Percentiles rank a stretch among this genome's conserved stretches.
Evolutionary conservation across 2,329 filamentous ascomycete genomes (phyloP).

Genomic region (Aschersonia sp.): DNA sequence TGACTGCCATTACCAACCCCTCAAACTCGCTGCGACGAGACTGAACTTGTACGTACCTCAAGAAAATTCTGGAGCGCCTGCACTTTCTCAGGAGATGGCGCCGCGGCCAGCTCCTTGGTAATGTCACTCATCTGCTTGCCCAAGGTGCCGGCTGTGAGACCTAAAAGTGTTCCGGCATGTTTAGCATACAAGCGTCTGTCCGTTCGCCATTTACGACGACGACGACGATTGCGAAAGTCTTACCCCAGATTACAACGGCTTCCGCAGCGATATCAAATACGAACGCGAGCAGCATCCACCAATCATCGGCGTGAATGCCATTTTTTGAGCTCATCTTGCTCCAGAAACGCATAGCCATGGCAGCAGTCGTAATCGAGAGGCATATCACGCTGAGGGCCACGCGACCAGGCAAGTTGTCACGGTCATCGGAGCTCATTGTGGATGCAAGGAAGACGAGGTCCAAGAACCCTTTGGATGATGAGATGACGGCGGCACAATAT

Average conservation of each 20-base stretch:
- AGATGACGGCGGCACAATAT: too few relatives aligned
- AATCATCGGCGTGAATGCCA: neutral
- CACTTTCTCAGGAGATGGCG: neutral
- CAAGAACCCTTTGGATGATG: too few relatives aligned
- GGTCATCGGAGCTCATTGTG: too few relatives aligned
- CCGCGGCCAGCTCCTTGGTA: neutral
- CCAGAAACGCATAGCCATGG: neutral
- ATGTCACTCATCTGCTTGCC: neutral
- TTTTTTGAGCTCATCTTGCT: neutral
- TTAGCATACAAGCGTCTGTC: too few relatives aligned
- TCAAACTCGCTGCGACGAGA: too few relatives aligned
- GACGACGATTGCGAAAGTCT: too few relatives aligned
- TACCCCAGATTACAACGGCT: neutral
- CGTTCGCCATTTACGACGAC: too few relatives aligned
- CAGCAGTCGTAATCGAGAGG: neutral
- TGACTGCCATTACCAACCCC: neutral
- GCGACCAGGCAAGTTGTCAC: too few relatives aligned
- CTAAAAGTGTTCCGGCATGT: neutral
- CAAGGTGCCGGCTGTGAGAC: neutral
- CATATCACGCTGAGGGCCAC: neutral
- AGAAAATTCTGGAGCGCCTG: neutral
- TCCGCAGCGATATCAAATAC: neutral
- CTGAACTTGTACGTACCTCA: neutral
- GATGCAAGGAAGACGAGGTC: too few relatives aligned
- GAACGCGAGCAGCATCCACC: neutral